Evolutionary conservation across 2,329 filamentous ascomycete species (phyloP), one percentile per base, ranked within the genome.

Genomic region (Hypoxylon sp.): DNA sequence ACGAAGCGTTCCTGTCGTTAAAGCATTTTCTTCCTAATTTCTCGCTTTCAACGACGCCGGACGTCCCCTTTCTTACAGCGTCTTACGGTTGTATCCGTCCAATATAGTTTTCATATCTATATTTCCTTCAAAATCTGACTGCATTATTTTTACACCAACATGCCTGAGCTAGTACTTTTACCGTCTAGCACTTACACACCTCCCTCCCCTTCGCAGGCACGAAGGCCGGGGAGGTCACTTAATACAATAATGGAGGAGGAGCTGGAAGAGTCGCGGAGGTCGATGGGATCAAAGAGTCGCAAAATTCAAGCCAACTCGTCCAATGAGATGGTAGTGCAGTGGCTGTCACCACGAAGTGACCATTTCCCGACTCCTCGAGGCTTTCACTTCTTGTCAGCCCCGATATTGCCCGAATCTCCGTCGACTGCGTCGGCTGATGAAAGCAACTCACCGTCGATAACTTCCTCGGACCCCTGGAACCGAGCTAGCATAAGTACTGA

Each of bases 281-380:
- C 74, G 66, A 74, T 73, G 67, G 71, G 59, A 47, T 65, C 66
- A 62, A 76, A 66, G 51, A 75, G 76, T 74, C 70, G 61, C 69
- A 73, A 67, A 53, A 62, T 70, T 37, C 71, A 72, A 68, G 74
- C 76, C 72, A 75, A 72, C 63, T 81, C 71, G 50, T 75, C 84
- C 44, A 80, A 83, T 67, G 80, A 87, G 64, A 87, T 85, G 76
- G 85, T 88, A 71, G 82, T 86, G 71, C 84, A 86, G 69, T 89
- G 87, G 87, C 78, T 89, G 47, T 87, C 86, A 47, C 87, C 87
- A 47, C 80, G 84, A 78, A 88, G 85, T 77, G 87, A 88, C 73
- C 86, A 93, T 77, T 93, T 93, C 76, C 91, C 91, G 46, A 92
- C 91, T 8, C 91, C 91, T n/a, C 85, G 89, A 74, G 91, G 90